A percentile compares a stretch with the other conserved stretches of the same genome.
Conservation (phyloP, 2,329 filamentous ascomycete species). For the Xylariaceae sp. region DNA sequence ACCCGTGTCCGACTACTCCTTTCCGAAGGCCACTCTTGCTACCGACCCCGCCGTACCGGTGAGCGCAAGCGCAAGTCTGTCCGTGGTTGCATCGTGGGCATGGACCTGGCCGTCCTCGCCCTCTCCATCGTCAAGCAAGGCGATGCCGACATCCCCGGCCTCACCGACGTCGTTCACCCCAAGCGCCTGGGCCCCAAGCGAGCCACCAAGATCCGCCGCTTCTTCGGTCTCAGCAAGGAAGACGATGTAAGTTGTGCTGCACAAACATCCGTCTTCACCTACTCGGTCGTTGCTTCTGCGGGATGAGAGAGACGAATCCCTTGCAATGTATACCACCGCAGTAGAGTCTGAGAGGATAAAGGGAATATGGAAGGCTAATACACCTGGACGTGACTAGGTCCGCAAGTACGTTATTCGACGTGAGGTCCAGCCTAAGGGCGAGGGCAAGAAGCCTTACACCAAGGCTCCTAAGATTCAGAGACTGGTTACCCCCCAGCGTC, state of each 20-base stretch:
- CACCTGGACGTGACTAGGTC: constrained; percentile 55
- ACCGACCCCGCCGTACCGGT: constrained; percentile 93
- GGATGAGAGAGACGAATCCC: constrained; percentile 36
- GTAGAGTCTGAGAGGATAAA: constrained; percentile 31
- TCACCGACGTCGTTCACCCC: constrained; percentile 97
- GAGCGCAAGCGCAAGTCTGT: constrained; percentile 99
- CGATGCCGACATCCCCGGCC: constrained; percentile 85
- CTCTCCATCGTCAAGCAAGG: constrained; percentile 98
- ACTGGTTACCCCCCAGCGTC: constrained; percentile 97
- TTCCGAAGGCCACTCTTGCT: constrained; percentile 96
- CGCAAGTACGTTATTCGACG: constrained; percentile 99
- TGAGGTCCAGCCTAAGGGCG: constrained; percentile 93
- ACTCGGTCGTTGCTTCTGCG: constrained; percentile 47
- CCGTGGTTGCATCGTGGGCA: constrained; percentile 96
- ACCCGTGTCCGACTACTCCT: constrained; percentile 98
- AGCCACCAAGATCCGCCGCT: constrained; percentile 98
- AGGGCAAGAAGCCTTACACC: constrained; percentile 98
- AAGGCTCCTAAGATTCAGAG: constrained; percentile 99
- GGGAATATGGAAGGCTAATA: constrained; percentile 33
- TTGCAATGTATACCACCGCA: constrained; percentile 43
- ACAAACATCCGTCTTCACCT: constrained; percentile 65
- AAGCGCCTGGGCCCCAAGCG: constrained; percentile 99
- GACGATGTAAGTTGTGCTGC: constrained; percentile 87
- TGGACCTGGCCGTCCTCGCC: constrained; percentile 91
- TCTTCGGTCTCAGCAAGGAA: constrained; percentile 99